These are phyloP conservation scores for Stephania cephalantha DNA, from an alignment of 164 flowering plant species.

Conservation along the genomic window DNA sequence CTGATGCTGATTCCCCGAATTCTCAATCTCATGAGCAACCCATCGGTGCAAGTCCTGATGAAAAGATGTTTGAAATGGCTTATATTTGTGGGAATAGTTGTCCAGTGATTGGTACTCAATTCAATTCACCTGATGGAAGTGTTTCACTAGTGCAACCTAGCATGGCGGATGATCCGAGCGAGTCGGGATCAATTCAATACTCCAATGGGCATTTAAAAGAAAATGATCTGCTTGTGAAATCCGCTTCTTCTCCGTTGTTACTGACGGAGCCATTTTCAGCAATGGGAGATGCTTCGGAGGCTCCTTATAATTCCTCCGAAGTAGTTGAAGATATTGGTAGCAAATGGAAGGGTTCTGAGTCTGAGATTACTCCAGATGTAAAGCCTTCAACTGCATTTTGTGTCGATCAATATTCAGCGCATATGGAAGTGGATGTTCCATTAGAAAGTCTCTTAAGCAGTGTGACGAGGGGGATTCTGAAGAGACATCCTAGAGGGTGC, in stretches of 20 bases:
- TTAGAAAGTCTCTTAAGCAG: conserved; percentile 13
- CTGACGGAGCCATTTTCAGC: conserved; percentile 6
- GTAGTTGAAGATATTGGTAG: conserved; percentile 9
- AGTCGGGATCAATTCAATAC: conserved; percentile 5
- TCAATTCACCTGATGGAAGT: conserved; percentile 6
- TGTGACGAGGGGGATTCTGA: conserved; percentile 44
- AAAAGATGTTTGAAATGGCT: conserved; percentile 3
- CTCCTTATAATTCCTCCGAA: conserved; percentile 5
- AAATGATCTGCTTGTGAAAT: conserved; percentile 3
- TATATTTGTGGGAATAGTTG: neutral
- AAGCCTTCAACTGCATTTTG: conserved; percentile 15
- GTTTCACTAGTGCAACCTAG: conserved; percentile 5
- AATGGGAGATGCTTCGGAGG: conserved; percentile 1
- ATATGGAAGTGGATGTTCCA: conserved; percentile 7
- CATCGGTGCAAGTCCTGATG: neutral
- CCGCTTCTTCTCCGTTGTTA: neutral
- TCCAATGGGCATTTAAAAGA: neutral
- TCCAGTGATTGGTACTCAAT: neutral
- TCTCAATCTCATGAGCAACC: neutral
- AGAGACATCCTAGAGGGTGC: conserved; percentile 52
- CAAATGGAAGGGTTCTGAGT: neutral
- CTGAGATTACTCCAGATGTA: neutral
- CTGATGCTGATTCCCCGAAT: neutral
- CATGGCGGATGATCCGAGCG: neutral
- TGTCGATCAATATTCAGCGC: conserved; percentile 9